A percentile compares a stretch with the other conserved stretches of the same genome.
These are phyloP conservation scores for Dothideomycetes sp. DNA, from an alignment of 2,329 filamentous ascomycete genomes.

Conservation along the genomic window DNA sequence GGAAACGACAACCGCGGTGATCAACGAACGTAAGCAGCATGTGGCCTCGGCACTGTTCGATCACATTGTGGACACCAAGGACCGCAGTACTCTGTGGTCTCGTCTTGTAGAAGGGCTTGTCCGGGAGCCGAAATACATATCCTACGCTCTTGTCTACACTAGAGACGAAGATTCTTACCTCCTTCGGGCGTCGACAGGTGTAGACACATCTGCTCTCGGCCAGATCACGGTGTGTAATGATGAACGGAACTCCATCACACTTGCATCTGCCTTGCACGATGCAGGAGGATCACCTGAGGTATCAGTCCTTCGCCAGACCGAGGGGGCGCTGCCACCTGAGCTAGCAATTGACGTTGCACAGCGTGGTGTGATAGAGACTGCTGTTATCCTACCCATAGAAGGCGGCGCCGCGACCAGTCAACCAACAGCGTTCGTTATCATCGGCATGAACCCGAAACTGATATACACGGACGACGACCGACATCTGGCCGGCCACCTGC, in stretches of 20 bases:
- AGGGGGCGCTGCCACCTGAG: slow-evolving; percentile 4
- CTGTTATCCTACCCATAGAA: slow-evolving; percentile 13
- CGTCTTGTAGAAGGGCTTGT: slow-evolving; percentile 6
- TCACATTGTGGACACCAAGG: background rate
- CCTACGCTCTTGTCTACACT: slow-evolving; percentile 11
- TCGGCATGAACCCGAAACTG: slow-evolving; percentile 27
- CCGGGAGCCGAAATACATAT: slow-evolving; percentile 2
- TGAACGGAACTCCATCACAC: background rate
- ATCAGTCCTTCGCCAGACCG: too few relatives aligned
- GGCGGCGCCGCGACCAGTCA: slow-evolving; percentile 15
- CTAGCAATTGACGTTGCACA: background rate
- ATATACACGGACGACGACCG: slow-evolving; percentile 27
- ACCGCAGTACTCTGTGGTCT: slow-evolving; percentile 7
- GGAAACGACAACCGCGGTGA: slow-evolving; percentile 7
- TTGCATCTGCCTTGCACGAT: slow-evolving; percentile 10
- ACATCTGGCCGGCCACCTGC: slow-evolving; percentile 23
- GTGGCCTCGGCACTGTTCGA: slow-evolving; percentile 6
- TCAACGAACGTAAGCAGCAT: slow-evolving; percentile 5
- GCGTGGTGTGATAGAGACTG: slow-evolving; percentile 2
- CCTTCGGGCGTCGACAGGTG: slow-evolving; percentile 16
- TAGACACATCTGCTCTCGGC: slow-evolving; percentile 13
- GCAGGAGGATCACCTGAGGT: background rate
- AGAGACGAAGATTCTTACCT: slow-evolving; percentile 11
- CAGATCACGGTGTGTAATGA: slow-evolving; percentile 12
- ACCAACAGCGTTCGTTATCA: slow-evolving; percentile 27